Percentiles rank a stretch among this genome's conserved stretches.
Conservation (phyloP, 495 filamentous ascomycete genomes). For the Margaritispora aquatica region DNA sequence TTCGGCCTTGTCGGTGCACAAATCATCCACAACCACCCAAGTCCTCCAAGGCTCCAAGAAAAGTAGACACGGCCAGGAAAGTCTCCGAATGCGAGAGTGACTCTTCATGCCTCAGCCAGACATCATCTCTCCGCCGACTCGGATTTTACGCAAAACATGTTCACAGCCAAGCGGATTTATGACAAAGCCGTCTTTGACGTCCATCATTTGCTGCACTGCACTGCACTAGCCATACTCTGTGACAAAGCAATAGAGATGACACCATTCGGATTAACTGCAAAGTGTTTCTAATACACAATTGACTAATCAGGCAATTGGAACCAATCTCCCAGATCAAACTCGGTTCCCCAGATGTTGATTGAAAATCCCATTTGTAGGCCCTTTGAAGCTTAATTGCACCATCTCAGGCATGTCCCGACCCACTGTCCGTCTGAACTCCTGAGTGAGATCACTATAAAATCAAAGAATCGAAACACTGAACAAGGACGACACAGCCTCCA, state of each 20-base stretch:
- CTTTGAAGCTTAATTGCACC: background rate
- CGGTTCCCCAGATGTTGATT: background rate
- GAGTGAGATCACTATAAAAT: background rate
- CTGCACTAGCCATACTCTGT: background rate
- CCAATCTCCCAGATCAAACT: background rate
- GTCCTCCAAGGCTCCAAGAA: background rate
- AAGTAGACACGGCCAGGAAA: background rate
- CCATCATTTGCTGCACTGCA: background rate
- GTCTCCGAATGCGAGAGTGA: background rate
- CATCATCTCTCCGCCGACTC: background rate
- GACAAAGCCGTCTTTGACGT: slow-evolving; percentile 8
- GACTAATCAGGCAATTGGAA: background rate
- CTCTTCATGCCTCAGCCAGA: background rate
- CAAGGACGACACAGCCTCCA: slow-evolving; percentile 11
- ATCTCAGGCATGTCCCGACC: background rate
- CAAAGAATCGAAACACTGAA: background rate
- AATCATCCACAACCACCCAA: background rate
- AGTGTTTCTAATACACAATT: slow-evolving; percentile 2
- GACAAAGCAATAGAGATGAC: slow-evolving; percentile 18
- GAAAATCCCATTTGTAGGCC: background rate
- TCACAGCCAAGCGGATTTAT: background rate
- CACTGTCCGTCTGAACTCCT: background rate
- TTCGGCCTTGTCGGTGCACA: background rate
- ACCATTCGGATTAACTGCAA: slow-evolving; percentile 11
- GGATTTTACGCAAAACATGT: background rate